Base-by-base conservation (phyloP, 176 grass and related monocot genomes). In the Aegilops longissima region DNA sequence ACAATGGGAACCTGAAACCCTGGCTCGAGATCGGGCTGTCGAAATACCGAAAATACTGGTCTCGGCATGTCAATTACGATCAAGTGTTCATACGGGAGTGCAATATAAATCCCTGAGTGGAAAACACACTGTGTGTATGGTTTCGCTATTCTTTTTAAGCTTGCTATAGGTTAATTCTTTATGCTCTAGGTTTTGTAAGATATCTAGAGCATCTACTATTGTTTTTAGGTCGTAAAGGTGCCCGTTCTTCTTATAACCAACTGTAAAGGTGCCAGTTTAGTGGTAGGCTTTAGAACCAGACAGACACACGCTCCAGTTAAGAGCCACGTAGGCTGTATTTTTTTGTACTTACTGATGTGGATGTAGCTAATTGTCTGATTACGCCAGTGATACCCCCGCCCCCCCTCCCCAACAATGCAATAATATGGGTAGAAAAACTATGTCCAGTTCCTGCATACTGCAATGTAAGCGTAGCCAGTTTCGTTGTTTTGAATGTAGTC, bases 1-100 rank as follows among this genome's bases (percentile, higher is more conserved):
- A 95, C 86, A 98, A 98, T 17, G 96, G 93, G 11, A 98, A 98
- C 73, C 62, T 95, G 84, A 98, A 98, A 83, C 96, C 96, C 54
- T 98, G 93, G 96, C 91, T 98, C 11, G 92, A 98, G 79, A 95
- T 95, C 86, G 89, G 91, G 76, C 61, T 98, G 24, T 66, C 81
- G 24, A 90, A 86, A 90, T 98, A 95, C 73, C 92, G 88, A 54
- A 94, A 94, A 33, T 95, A 94, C 61, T 98, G 96, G 96, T 92
- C 93, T 0, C 81, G 74, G 69, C 86, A 92, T 54, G 78, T 98
- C 1, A 54, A 95, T 85, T 92, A 87, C 8, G 66, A 94, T 45
- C 93, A 92, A 79, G 66, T 85, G 21, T 98, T 92, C 64, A 73
- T 98, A 63, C 86, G 82, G 62, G 90, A 98, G 20, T 98, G 96